These are phyloP conservation scores for Colletotrichum godetiae DNA, from an alignment of 2,329 filamentous ascomycete genomes.

Conservation along the genomic window DNA sequence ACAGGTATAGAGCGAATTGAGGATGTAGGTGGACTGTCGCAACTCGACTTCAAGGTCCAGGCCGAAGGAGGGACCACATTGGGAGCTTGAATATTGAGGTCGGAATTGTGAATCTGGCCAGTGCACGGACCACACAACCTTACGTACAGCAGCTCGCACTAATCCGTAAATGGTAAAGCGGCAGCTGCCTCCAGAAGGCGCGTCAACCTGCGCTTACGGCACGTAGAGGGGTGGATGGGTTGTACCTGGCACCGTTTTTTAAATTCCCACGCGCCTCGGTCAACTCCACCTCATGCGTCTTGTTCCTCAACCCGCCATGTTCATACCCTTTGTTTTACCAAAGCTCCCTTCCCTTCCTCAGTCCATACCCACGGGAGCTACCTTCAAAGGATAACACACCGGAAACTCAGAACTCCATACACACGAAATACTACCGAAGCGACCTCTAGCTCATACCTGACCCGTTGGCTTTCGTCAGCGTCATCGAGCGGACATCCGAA, in stretches of 20 bases:
- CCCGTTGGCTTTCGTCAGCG: not conserved
- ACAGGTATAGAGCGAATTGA: conserved; percentile 29
- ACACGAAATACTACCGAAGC: not conserved
- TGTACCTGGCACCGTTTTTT: conserved; percentile 13
- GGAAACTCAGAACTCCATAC: not conserved
- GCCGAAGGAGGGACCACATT: conserved; percentile 28
- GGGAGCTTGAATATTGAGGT: conserved; percentile 37
- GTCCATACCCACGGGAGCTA: not conserved
- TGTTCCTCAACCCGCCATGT: conserved; percentile 4
- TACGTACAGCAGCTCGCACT: conserved; percentile 19
- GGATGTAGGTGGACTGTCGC: conserved; percentile 30
- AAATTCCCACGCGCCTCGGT: conserved; percentile 32
- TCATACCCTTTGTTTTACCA: conserved; percentile 13
- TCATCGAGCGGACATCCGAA: conserved; percentile 11
- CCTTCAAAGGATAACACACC: not conserved
- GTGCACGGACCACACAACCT: conserved; percentile 35
- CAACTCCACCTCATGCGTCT: conserved; percentile 18
- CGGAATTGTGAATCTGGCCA: conserved; percentile 39
- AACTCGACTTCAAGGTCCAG: conserved; percentile 27
- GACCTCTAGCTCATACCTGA: not conserved
- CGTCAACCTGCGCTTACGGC: conserved; percentile 21
- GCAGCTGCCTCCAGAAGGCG: conserved; percentile 10
- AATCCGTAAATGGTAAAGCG: conserved; percentile 12
- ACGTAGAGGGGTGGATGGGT: conserved; percentile 29
- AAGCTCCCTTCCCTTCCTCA: not conserved